These are phyloP conservation scores for Nakazawaea wyomingensis DNA, from an alignment of 805 yeast species.

Conservation along the genomic window DNA sequence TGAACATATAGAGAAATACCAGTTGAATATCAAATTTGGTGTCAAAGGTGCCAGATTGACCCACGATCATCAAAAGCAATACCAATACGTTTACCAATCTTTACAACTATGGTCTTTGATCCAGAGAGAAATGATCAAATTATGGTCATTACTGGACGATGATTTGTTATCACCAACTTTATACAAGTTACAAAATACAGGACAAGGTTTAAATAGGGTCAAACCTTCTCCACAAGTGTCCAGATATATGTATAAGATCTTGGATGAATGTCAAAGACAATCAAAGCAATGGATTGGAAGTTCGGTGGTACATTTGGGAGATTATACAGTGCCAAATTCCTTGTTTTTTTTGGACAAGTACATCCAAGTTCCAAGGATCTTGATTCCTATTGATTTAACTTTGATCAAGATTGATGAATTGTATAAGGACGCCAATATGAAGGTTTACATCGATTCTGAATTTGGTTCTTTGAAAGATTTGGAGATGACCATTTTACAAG, in stretches of 20 bases:
- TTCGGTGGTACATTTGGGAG: slow-evolving; percentile 76
- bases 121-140: slow-evolving; percentile 69
- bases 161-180: slow-evolving; percentile 55
- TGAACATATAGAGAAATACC: slow-evolving; percentile 40
- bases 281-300: slow-evolving; percentile 72
- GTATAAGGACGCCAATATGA: slow-evolving; percentile 41
- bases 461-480: slow-evolving; percentile 53
- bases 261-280: slow-evolving; percentile 61
- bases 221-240: slow-evolving; percentile 67
- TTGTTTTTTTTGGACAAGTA: slow-evolving; percentile 75
- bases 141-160: slow-evolving; percentile 74
- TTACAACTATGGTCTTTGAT: slow-evolving; percentile 70
- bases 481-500: slow-evolving; percentile 40
- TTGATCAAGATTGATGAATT: slow-evolving; percentile 50
- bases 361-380: slow-evolving; percentile 71
- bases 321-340: slow-evolving; percentile 81
- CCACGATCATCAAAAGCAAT: slow-evolving; percentile 70
- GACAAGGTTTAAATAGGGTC: slow-evolving; percentile 76
- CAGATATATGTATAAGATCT: slow-evolving; percentile 65
- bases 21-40: slow-evolving; percentile 63
- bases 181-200: slow-evolving; percentile 64
- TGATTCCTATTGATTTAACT: slow-evolving; percentile 65
- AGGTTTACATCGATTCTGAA: slow-evolving; percentile 49
- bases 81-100: slow-evolving; percentile 70
- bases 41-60: slow-evolving; percentile 65